A percentile compares a stretch with the other conserved stretches of the same genome.
Evolutionary conservation across 495 filamentous ascomycete genomes (phyloP).

Genomic region (Hyaloscypha bicolor): DNA sequence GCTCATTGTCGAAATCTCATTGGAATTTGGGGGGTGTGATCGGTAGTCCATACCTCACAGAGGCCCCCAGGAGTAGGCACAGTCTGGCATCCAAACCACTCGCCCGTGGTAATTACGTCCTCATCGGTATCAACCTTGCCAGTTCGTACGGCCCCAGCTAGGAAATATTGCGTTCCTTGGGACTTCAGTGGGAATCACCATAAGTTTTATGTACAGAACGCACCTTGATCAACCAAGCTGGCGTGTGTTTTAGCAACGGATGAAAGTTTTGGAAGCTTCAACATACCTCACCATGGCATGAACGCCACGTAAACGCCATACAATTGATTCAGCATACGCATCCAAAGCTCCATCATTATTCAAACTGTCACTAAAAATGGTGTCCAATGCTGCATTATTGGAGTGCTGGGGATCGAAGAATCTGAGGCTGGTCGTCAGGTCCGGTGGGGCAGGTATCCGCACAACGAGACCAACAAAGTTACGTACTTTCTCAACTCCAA

Average conservation of each 20-base stretch:
- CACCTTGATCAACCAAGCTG: slow-evolving; percentile 11
- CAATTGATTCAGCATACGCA: slow-evolving; percentile 26
- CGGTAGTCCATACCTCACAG: slow-evolving; percentile 22
- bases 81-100: slow-evolving; percentile 27
- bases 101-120: not conserved
- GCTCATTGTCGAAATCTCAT: not conserved
- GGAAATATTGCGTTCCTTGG: slow-evolving; percentile 28
- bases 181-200: no score
- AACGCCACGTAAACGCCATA: slow-evolving; percentile 25
- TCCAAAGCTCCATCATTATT: slow-evolving; percentile 29
- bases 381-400: not conserved
- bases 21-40: not conserved
- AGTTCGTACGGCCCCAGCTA: slow-evolving; percentile 21
- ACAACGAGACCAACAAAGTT: not conserved
- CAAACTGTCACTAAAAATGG: slow-evolving; percentile 18
- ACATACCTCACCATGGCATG: slow-evolving; percentile 29
- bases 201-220: no score
- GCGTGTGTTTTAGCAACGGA: not conserved
- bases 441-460: not conserved
- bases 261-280: not conserved
- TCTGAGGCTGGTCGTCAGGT: slow-evolving; percentile 7
- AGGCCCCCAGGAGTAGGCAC: slow-evolving; percentile 26
- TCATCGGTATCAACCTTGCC: not conserved
- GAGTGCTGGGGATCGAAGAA: slow-evolving; percentile 24
- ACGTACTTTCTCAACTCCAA: slow-evolving; percentile 29